These are phyloP conservation scores for Pythium dissotocum DNA, from an alignment of 352 stramenopile genomes.

Conservation along the genomic window DNA sequence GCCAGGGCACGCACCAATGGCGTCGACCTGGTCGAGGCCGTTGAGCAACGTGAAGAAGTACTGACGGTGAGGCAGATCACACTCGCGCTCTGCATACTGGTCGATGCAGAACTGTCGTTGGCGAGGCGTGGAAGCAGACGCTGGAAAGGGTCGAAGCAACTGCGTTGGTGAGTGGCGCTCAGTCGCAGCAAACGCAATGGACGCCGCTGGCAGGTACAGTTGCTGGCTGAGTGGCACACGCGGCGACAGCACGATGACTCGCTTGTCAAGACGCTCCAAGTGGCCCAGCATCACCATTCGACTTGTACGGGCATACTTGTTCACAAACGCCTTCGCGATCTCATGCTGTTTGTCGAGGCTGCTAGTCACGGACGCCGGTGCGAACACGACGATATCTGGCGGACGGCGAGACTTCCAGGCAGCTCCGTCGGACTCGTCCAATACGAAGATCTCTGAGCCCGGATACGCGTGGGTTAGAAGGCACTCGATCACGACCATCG, in stretches of 20 bases:
- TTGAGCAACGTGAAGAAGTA: constrained; percentile 61
- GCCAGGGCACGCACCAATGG: constrained; percentile 40
- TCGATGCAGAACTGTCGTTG: constrained; percentile 48
- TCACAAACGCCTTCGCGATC: neutral
- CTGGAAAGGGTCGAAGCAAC: constrained; percentile 26
- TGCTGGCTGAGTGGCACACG: neutral
- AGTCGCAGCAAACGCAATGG: constrained; percentile 44
- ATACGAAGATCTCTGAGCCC: constrained; percentile 29
- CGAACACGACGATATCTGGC: constrained; percentile 46
- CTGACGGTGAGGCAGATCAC: constrained; percentile 46
- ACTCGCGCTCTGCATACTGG: constrained; percentile 43
- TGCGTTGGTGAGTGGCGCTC: constrained; percentile 17
- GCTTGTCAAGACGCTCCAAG: neutral
- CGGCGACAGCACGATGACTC: constrained; percentile 3
- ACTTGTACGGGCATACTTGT: constrained; percentile 10
- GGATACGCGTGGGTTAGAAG: constrained; percentile 33
- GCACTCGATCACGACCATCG: constrained; percentile 31
- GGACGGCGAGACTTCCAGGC: constrained; percentile 14
- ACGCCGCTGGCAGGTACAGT: constrained; percentile 31
- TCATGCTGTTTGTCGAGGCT: neutral
- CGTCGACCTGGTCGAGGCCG: constrained; percentile 44
- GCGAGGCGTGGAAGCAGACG: neutral
- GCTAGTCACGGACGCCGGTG: constrained; percentile 18
- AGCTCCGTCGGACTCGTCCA: constrained; percentile 19
- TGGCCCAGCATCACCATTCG: constrained; percentile 13